Evolutionary conservation across 805 yeast species (phyloP), one percentile per base, ranked within the genome.

Genomic region (Yamadazyma akitaensis): DNA sequence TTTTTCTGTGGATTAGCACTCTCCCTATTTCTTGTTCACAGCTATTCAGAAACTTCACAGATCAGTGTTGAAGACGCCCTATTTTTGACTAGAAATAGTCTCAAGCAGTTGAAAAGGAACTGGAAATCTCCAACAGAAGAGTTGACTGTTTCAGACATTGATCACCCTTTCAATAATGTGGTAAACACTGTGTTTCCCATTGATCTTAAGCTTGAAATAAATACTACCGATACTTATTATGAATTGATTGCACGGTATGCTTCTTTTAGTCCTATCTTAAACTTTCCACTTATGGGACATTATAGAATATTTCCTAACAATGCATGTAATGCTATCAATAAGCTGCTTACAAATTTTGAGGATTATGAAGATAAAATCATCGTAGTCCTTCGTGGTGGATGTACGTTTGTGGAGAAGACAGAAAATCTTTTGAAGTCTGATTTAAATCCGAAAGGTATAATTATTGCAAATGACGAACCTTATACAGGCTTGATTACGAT

Each of bases 401-500:
- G 85, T 61, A 71, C 80, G 18, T 78, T 81, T 56, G 79, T 75
- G 40, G 69, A 70, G 13, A 82, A 82, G 54, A 76, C 81, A 14
- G 54, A 64, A 34, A 68, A 70, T 46, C 54, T 81, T 42, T 65
- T 79, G 47, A 57, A 59, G 2, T 63, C 68, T 2, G 61, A 58
- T 10, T 44, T 62, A 38, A 50, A 49, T 12, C 84, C 85, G 0
- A 57, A 50, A 12, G 79, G 80, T 5, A 77, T 81, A 10, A 62
- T 82, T n/a, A 72, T 82, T 8, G 85, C 82, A 28, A 82, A 81
- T 56, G 73, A 78, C 54, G 73, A 67, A 46, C 73, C 75, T 6
- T 57, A 59, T 33, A 58, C 68, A 16, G 76, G 80, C 6, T 64
- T 79, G 44, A 68, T 80, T 19, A 78, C 82, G 19, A 80, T 80